A percentile compares a stretch with the other conserved stretches of the same genome.
These are phyloP conservation scores for Phycomyces blakesleeanus DNA, from an alignment of 192 early-diverging fungal genomes.

Conservation along the genomic window DNA sequence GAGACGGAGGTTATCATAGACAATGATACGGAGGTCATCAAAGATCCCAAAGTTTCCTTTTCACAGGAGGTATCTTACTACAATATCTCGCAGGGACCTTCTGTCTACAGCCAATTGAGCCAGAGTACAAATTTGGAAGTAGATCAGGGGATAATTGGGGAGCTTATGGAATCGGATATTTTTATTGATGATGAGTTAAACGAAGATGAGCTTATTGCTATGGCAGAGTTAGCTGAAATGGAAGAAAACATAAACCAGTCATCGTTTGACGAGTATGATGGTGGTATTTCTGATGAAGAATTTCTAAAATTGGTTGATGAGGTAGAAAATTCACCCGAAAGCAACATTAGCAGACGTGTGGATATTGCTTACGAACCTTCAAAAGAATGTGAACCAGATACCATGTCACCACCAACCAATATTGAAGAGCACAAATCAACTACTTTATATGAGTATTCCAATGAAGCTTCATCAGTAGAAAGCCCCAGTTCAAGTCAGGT, in stretches of 20 bases:
- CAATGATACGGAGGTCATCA: too few relatives aligned
- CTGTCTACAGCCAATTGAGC: not conserved
- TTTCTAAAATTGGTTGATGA: constrained; percentile 19
- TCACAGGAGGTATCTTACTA: not conserved
- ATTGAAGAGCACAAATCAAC: too few relatives aligned
- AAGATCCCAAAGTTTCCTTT: too few relatives aligned
- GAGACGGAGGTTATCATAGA: too few relatives aligned
- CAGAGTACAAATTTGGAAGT: not conserved
- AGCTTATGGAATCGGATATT: not conserved
- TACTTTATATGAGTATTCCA: not conserved
- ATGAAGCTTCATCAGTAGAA: not conserved
- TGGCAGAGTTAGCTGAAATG: not conserved
- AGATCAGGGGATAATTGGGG: constrained; percentile 1
- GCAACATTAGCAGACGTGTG: not conserved
- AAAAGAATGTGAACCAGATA: not conserved
- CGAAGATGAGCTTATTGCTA: constrained; percentile 5
- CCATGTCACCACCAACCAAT: too few relatives aligned
- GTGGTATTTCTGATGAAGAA: constrained; percentile 6
- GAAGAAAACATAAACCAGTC: not conserved
- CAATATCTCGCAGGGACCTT: not conserved
- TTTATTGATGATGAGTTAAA: not conserved
- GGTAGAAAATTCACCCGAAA: not conserved
- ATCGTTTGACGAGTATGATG: not conserved
- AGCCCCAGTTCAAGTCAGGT: not conserved
- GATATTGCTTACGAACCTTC: constrained; percentile 11